Percentiles rank a stretch among this genome's conserved stretches.
Evolutionary conservation across 495 filamentous ascomycete species (phyloP).

Genomic region (Hapsidospora chrysogenum): DNA sequence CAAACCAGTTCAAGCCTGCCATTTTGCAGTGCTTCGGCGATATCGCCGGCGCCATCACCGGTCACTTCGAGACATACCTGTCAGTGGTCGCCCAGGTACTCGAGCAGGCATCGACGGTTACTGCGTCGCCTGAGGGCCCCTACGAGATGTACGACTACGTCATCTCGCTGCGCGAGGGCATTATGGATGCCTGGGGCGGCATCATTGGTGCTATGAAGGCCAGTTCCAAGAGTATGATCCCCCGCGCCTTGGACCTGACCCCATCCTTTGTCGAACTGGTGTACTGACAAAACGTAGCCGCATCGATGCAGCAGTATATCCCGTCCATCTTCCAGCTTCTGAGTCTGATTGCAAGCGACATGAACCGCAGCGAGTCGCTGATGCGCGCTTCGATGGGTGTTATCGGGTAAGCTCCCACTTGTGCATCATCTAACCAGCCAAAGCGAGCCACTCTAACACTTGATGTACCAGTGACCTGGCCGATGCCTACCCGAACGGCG

Average conservation of each 20-base stretch:
- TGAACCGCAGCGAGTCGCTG: constrained; percentile 75
- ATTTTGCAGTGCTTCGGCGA: constrained; percentile 97
- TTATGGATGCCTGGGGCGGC: constrained; percentile 98
- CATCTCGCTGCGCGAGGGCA: constrained; percentile 83
- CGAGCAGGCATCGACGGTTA: constrained; percentile 76
- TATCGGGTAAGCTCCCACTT: constrained; percentile 52
- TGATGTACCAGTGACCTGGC: constrained; percentile 58
- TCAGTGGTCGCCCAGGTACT: constrained; percentile 83
- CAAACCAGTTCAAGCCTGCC: constrained; percentile 94
- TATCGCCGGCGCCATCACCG: constrained; percentile 89
- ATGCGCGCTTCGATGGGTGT: constrained; percentile 92
- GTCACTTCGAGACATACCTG: constrained; percentile 83
- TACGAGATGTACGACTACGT: constrained; percentile 95
- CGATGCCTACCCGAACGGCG: constrained; percentile 81
- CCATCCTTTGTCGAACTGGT: background rate
- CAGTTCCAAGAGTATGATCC: constrained; percentile 49
- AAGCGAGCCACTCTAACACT: constrained; percentile 16
- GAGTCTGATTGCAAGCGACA: constrained; percentile 61
- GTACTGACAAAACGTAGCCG: constrained; percentile 29
- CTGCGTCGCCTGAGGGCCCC: constrained; percentile 46
- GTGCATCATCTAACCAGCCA: background rate
- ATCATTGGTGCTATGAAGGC: constrained; percentile 85
- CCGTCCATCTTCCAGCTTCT: constrained; percentile 81
- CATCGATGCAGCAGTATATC: constrained; percentile 57
- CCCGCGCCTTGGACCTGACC: background rate